A percentile compares a stretch with the other conserved stretches of the same genome.
phyloP scores from a whole-genome alignment of 352 stramenopile genomes.

The Pythium folliculosum region DNA sequence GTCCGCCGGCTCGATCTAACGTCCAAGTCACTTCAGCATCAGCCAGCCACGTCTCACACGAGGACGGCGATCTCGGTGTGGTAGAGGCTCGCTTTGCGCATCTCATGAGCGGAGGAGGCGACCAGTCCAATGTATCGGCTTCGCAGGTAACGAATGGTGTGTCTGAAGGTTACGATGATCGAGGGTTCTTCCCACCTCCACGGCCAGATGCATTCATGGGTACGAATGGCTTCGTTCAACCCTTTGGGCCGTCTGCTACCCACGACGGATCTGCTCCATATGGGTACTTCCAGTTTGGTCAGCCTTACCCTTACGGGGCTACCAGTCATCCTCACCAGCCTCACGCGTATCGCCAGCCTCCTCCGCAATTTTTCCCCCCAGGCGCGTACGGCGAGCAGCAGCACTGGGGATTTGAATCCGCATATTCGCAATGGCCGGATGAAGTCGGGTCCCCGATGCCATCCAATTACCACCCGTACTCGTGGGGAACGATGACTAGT shows the following conservation, averaged over 20 bases:
- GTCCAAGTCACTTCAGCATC: background rate
- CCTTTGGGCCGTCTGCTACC: background rate
- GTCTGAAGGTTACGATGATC: background rate
- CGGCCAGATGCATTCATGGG: background rate
- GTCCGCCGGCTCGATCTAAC: background rate
- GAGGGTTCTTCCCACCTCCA: background rate
- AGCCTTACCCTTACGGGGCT: constrained; percentile 21
- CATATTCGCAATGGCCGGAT: constrained; percentile 10
- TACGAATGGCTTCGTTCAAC: constrained; percentile 5
- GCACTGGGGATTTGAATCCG: constrained; percentile 18
- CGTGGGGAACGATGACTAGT: background rate
- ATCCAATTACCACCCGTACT: constrained; percentile 6
- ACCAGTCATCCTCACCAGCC: background rate
- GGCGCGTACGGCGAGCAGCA: background rate
- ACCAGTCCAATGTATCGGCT: background rate
- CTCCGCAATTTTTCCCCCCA: constrained; percentile 15
- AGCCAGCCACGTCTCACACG: constrained; percentile 4
- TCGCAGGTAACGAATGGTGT: background rate
- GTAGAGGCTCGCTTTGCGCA: constrained; percentile 83
- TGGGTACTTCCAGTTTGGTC: constrained; percentile 31
- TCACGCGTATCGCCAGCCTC: constrained; percentile 6
- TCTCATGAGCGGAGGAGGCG: constrained; percentile 57
- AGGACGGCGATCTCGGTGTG: constrained; percentile 70
- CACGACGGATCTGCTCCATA: constrained; percentile 4
- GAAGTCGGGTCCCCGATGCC: constrained; percentile 12